A percentile compares a stretch with the other conserved stretches of the same genome.
These are phyloP conservation scores for Phialophora macrospora DNA, from an alignment of 2,329 filamentous ascomycete species.

Conservation along the genomic window DNA sequence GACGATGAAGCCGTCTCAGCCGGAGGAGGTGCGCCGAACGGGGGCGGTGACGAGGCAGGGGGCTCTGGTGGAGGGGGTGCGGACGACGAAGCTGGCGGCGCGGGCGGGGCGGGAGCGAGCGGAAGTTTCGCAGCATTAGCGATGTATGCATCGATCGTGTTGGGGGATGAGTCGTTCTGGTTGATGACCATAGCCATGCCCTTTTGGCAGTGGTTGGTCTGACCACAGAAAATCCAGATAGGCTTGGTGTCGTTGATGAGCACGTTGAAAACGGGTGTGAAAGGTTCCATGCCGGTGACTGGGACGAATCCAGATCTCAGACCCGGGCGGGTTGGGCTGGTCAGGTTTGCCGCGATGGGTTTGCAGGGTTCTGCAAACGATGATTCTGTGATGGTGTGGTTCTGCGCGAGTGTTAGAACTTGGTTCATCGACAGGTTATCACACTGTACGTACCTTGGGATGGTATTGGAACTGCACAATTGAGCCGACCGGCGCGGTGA, in stretches of 20 bases:
- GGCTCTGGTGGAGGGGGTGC: conserved; percentile 15
- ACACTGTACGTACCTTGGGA: conserved; percentile 47
- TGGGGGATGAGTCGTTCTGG: conserved; percentile 37
- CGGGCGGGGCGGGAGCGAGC: conserved; percentile 13
- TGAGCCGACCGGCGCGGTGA: conserved; percentile 66
- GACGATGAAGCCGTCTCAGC: neutral
- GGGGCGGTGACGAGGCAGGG: conserved; percentile 2
- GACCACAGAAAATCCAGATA: conserved; percentile 79
- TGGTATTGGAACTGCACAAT: conserved; percentile 59
- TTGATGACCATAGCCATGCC: conserved; percentile 81
- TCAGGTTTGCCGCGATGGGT: conserved; percentile 61
- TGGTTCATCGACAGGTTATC: neutral
- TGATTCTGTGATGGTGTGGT: conserved; percentile 81
- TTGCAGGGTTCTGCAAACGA: conserved; percentile 73
- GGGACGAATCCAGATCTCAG: conserved; percentile 63
- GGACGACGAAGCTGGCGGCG: conserved; percentile 12
- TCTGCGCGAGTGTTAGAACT: conserved; percentile 48
- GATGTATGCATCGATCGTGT: conserved; percentile 39
- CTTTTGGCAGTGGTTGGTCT: conserved; percentile 72
- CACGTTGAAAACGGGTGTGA: conserved; percentile 72
- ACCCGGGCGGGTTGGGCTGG: conserved; percentile 47
- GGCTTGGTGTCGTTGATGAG: conserved; percentile 71
- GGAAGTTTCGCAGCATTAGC: conserved; percentile 33
- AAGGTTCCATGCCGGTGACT: conserved; percentile 55
- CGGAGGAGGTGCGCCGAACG: conserved; percentile 17